Evolutionary conservation across 1,284 basidiomycete genomes (phyloP).

Genomic region (Ganoderma lingzhi): DNA sequence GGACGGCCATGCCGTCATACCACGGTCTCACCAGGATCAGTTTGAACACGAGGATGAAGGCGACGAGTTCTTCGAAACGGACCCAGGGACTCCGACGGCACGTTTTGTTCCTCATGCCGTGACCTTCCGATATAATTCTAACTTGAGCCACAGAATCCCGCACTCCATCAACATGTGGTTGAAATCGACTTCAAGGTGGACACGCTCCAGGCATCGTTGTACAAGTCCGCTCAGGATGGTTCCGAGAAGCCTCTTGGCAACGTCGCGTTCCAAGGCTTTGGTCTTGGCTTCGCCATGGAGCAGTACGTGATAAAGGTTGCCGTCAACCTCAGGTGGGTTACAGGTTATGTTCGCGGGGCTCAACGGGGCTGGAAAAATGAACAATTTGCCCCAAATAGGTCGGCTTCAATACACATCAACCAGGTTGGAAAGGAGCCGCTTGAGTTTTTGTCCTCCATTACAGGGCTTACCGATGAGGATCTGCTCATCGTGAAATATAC

Average conservation of each 20-base stretch:
- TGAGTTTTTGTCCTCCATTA: slow-evolving; percentile 82
- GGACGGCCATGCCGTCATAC: slow-evolving; percentile 46
- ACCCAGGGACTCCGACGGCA: slow-evolving; percentile 70
- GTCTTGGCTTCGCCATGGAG: slow-evolving; percentile 75
- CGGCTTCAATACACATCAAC: slow-evolving; percentile 75
- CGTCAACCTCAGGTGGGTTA: slow-evolving; percentile 77
- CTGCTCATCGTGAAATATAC: slow-evolving; percentile 88
- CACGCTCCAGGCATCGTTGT: slow-evolving; percentile 85
- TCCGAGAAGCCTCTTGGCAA: slow-evolving; percentile 82
- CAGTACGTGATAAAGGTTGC: slow-evolving; percentile 92
- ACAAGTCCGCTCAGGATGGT: slow-evolving; percentile 68
- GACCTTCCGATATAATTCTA: slow-evolving; percentile 8
- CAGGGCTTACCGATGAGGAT: slow-evolving; percentile 62
- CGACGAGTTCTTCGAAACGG: slow-evolving; percentile 81
- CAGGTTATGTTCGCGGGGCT: not conserved
- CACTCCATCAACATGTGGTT: slow-evolving; percentile 85
- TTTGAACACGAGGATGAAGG: slow-evolving; percentile 44
- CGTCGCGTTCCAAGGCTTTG: slow-evolving; percentile 85
- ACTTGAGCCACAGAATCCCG: slow-evolving; percentile 49
- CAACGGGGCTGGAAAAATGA: not conserved
- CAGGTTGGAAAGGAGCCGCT: slow-evolving; percentile 66
- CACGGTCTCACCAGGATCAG: slow-evolving; percentile 35
- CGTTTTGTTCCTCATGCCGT: slow-evolving; percentile 34
- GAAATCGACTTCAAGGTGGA: slow-evolving; percentile 94
- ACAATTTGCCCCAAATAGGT: slow-evolving; percentile 48